Percentiles rank a stretch among this genome's conserved stretches.
These are phyloP conservation scores for grape (Vitis vinifera) DNA, from an alignment of 164 flowering plant genomes.

Conservation along the genomic window DNA sequence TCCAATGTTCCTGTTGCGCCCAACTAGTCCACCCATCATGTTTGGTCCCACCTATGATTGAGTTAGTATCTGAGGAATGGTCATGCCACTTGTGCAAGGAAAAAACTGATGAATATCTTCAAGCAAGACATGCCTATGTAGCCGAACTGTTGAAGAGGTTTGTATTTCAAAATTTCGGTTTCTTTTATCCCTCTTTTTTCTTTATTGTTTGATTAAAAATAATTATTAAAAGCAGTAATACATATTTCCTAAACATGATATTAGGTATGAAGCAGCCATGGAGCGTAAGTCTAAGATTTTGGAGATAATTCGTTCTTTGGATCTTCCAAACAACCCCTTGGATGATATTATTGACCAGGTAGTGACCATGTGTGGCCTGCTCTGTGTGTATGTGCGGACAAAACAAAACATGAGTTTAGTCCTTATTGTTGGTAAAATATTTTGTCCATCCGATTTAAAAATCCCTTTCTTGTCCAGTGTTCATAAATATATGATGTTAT, in stretches of 20 bases:
- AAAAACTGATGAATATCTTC: constrained; percentile 85
- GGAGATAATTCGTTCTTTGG: constrained; percentile 81
- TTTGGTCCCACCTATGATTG: constrained; percentile 68
- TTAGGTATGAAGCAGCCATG: constrained; percentile 83
- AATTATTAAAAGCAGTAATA: neutral
- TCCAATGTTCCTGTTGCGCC: constrained; percentile 83
- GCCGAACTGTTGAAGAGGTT: constrained; percentile 80
- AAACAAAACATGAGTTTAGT: neutral
- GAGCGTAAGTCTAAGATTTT: constrained; percentile 77
- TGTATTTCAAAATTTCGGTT: neutral
- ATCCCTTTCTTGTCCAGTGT: too few relatives aligned
- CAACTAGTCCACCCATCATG: constrained; percentile 79
- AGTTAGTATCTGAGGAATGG: constrained; percentile 64
- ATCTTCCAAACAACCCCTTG: constrained; percentile 95
- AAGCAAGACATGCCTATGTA: constrained; percentile 55
- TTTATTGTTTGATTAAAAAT: neutral
- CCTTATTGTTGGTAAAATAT: too few relatives aligned
- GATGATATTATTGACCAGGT: constrained; percentile 99
- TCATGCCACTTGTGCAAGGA: constrained; percentile 86
- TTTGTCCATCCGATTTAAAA: too few relatives aligned
- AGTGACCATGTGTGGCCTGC: neutral
- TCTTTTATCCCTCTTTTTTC: neutral
- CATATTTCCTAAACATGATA: constrained; percentile 10
- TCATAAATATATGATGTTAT: too few relatives aligned
- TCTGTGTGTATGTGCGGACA: neutral